Base-by-base conservation (phyloP, 495 filamentous ascomycete genomes). In the Penicillium canariense region DNA sequence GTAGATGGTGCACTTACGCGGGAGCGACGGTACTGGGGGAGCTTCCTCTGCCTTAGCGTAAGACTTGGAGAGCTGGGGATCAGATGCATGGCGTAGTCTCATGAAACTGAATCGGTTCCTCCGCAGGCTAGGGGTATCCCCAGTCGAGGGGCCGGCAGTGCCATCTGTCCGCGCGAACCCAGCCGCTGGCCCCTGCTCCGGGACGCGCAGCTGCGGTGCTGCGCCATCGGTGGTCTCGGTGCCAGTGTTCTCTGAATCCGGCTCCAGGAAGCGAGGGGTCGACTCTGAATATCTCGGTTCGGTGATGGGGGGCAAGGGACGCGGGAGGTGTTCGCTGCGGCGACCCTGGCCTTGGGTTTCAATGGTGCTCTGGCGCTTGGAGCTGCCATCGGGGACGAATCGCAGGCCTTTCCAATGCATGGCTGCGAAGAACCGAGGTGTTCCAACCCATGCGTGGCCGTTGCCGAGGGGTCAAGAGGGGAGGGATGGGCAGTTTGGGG, bases 71-170 rank as follows among this genome's bases (percentile, higher is more conserved):
- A 97, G 77, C 65, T 96, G 91, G 42, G 94, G 89, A 69, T 98
- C 94, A 14, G 92, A 96, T 43, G 90, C 91, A 82, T 97, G 89
- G 44, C 93, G 86, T 63, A 96, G 87, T 67, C 87, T 90, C 72
- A 96, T 81, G 73, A 97, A 85, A 67, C 87, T 94, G 67, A 97
- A 97, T 30, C 93, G 86, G 54, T 86, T 73, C 22, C 69, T 68
- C 45, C 68, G 67, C 59, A 69, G 43, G 51, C 55, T 69, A 11
- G 64, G 56, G 25, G 63, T 58, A 12, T 69, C 68, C 28, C 56
- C 61, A 1, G 55, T 48, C 10, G 65, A 61, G 35, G 66, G 50
- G 23, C 48, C 45, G 17, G 28, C 46, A 17, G 59, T 31, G 25
- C 55, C 42, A 52, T 54, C 60, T 11, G 61, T 32, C 17, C 52